A percentile compares a stretch with the other conserved stretches of the same genome.
phyloP scores from a whole-genome alignment of 2,329 filamentous ascomycete genomes.

The Samsoniella hepiali region DNA sequence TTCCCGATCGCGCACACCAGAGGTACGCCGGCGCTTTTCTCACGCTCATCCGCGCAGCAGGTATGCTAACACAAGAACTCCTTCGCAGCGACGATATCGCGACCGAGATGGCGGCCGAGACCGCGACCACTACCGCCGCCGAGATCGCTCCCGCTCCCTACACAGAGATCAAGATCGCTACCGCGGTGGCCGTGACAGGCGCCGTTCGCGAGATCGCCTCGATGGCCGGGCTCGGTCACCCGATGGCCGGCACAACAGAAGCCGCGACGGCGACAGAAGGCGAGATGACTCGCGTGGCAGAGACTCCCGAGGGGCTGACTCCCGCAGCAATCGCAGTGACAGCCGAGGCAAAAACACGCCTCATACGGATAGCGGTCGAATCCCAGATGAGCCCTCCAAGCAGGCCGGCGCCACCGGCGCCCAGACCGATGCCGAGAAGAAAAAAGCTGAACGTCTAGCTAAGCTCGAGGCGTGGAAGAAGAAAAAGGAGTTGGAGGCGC shows the following conservation, averaged over 20 bases:
- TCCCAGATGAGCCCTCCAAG: not conserved
- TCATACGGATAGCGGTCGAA: not conserved
- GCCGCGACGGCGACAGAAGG: conserved; percentile 68
- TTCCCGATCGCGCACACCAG: conserved; percentile 60
- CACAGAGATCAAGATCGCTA: conserved; percentile 64
- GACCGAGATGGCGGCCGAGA: conserved; percentile 49
- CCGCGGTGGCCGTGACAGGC: conserved; percentile 62
- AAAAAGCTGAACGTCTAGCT: conserved; percentile 72
- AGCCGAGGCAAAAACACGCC: conserved; percentile 51
- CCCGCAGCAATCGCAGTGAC: conserved; percentile 65
- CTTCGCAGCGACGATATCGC: conserved; percentile 55
- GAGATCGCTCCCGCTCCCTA: conserved; percentile 61
- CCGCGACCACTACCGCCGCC: conserved; percentile 58
- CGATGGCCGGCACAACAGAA: conserved; percentile 56
- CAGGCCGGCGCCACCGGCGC: conserved; percentile 44
- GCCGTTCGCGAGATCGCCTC: conserved; percentile 60
- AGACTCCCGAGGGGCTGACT: conserved; percentile 65
- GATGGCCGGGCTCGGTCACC: conserved; percentile 57
- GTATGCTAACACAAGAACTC: conserved; percentile 38
- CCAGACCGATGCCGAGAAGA: conserved; percentile 66
- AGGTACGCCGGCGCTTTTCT: conserved; percentile 47
- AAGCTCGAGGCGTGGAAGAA: conserved; percentile 91
- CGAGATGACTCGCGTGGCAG: conserved; percentile 72
- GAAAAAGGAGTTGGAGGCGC: conserved; percentile 74
- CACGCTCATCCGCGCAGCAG: not conserved